Evolutionary conservation across 2,329 filamentous ascomycete species (phyloP), one percentile per base, ranked within the genome.

Genomic region (Claviceps capensis): DNA sequence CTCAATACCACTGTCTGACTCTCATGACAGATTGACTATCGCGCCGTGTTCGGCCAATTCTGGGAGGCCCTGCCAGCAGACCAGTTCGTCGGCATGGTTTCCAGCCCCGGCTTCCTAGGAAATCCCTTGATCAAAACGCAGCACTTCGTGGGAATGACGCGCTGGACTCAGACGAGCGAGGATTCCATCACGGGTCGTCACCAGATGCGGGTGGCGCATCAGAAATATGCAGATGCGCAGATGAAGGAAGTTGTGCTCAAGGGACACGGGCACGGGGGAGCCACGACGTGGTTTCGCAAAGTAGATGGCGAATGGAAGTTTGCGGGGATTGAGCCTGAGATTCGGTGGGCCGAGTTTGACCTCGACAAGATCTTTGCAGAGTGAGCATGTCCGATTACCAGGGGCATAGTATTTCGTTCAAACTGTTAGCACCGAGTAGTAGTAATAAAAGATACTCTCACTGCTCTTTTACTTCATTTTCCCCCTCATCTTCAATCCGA

Each of bases 261-360:
- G 67, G 76, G 75, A n/a, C 76, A 79, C 57, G 75, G 74, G 5
- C 76, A 80, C 63, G 74, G 71, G 55, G 71, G 67, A 57, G 76
- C 75, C 60, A 71, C 65, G 53, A 72, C 77, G 58, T 75, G 71
- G 71, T 80, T 79, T 63, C 72, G 71, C 62, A 77, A 73, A 67
- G 69, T 79, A n/a, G 69, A 78, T 36, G 76, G 76, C 1, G 72
- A 71, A 56, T 79, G 76, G 76, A 78, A 78, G 65, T 78, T 78
- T 65, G 76, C 76, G 0, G 76, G 76, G 2, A 60, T 79, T 48
- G 65, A 66, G 60, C 76, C 76, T 9, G 72, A 76, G 50, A 76
- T 78, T 56, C 61, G 75, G 53, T 79, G 76, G 76, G 68, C 64
- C 52, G 75, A 78, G 68, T 74, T 74, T 26, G 13, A 44, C 2